phyloP scores from a whole-genome alignment of 129 eudicot species.

The Flaveria bidentis region DNA sequence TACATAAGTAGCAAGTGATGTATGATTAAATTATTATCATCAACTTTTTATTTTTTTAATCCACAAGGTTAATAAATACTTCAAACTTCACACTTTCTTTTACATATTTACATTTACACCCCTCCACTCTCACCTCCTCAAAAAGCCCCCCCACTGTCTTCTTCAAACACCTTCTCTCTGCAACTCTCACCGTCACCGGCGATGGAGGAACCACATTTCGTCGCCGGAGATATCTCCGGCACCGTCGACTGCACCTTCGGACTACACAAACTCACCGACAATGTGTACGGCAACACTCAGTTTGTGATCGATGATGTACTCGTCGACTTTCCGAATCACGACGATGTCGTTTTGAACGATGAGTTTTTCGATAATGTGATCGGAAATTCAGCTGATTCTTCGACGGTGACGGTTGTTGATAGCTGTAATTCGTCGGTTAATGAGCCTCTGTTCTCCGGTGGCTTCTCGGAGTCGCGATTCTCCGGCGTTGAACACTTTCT shows the following conservation, averaged over 20 bases:
- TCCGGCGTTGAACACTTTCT: constrained; percentile 64
- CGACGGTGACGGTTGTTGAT: constrained; percentile 35
- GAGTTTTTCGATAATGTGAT: constrained; percentile 51
- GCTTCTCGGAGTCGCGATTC: constrained; percentile 60
- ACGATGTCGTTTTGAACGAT: constrained; percentile 60
- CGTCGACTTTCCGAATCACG: constrained; percentile 64
- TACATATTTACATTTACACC: constrained; percentile 42
- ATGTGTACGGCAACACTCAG: constrained; percentile 38
- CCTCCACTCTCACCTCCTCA: constrained; percentile 51
- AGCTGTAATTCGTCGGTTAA: constrained; percentile 76
- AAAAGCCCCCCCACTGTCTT: constrained; percentile 30
- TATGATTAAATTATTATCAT: constrained; percentile 23
- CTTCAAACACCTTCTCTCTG: constrained; percentile 25
- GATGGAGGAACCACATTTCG: constrained; percentile 50
- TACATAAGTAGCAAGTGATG: constrained; percentile 52
- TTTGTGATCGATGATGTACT: constrained; percentile 70
- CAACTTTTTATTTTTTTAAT: constrained; percentile 7
- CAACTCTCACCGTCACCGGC: constrained; percentile 5
- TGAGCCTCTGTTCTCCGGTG: constrained; percentile 48
- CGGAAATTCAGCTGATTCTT: constrained; percentile 52
- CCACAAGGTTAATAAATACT: constrained; percentile 22
- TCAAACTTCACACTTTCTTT: constrained; percentile 24
- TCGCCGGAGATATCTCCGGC: constrained; percentile 44
- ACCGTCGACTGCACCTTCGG: constrained; percentile 27
- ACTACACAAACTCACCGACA: constrained; percentile 25